Evolutionary conservation across 148 eudicot genomes (phyloP).

Genomic region (Chenopodium suecicum): DNA sequence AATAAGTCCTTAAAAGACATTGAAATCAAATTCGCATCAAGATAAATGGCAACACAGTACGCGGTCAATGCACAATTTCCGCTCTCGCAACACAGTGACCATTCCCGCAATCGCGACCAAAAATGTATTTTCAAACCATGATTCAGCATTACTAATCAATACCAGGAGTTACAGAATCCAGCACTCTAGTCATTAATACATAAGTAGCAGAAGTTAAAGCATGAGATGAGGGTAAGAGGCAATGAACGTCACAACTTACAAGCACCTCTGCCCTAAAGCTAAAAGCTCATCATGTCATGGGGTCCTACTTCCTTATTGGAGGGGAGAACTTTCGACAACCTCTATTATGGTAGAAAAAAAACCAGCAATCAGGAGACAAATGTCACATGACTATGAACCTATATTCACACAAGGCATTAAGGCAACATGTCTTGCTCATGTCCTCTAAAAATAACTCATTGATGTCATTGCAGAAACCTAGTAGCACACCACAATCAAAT

Average conservation of each 20-base stretch:
- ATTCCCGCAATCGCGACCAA: no score
- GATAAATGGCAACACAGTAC: no score
- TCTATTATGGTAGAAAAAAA: not conserved
- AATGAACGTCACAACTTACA: not conserved
- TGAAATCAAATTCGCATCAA: no score
- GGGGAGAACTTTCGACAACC: not conserved
- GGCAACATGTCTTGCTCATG: not conserved
- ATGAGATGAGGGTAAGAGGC: not conserved
- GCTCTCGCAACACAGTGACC: no score
- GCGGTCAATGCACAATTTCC: no score
- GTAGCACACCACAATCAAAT: not conserved
- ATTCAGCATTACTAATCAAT: not conserved
- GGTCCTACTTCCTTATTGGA: not conserved
- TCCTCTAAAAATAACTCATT: not conserved
- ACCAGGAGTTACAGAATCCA: not conserved
- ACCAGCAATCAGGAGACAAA: not conserved
- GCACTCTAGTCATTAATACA: not conserved
- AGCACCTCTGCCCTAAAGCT: not conserved
- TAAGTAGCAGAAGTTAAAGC: not conserved
- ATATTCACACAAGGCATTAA: not conserved
- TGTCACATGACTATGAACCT: not conserved
- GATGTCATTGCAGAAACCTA: not conserved
- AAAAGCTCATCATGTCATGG: not conserved
- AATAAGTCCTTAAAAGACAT: no score
- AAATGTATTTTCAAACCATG: no score